Base-by-base conservation (phyloP, 176 grass and related monocot species). In the Cocos nucifera region DNA sequence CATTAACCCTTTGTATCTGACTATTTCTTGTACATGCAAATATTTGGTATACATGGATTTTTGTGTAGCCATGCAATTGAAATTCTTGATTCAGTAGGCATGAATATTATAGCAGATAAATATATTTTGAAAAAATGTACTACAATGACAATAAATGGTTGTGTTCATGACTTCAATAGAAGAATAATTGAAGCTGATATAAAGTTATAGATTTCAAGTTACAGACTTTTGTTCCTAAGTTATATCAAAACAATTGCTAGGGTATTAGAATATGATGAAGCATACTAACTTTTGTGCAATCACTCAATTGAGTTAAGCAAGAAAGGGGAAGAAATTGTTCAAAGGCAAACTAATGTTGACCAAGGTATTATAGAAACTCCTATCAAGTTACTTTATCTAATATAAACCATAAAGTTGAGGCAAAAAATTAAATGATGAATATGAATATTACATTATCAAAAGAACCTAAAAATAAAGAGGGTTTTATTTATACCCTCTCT, bases 51-150 rank as follows among this genome's bases (percentile, higher is more conserved):
- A 17, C 59, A 85, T 54, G 86, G 82, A 54, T 82, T 79, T n/a
- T n/a, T n/a, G n/a, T 86, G 75, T 56, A 79, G 82, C 25, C 87
- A 90, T 79, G 78, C 87, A 24, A 58, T 90, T 26, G 82, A 82
- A 0, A 1, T 2, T 22, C 22, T 22, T 22, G 22, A 22, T 22
- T 1, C 22, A 22, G 2, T 22, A 22, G 82, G 82, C 57, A 81
- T 90, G 57, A 85, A 90, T 61, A 75, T 79, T 63, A 51, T 90
- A 15, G 82, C 87, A n/a, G 68, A 70, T 16, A 77, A 70, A 49
- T 90, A 90, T 30, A 59, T 90, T 15, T 55, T 82, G 50, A n/a
- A 90, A 78, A 54, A 63, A 52, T 82, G 79, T 82, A 77, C 75
- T 20, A 86, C 79, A 69, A n/a, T 60, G 52, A 75, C 75, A 50